Evolutionary conservation across 139 green algal genomes (phyloP).

Genomic region (Pleodorina starrii): DNA sequence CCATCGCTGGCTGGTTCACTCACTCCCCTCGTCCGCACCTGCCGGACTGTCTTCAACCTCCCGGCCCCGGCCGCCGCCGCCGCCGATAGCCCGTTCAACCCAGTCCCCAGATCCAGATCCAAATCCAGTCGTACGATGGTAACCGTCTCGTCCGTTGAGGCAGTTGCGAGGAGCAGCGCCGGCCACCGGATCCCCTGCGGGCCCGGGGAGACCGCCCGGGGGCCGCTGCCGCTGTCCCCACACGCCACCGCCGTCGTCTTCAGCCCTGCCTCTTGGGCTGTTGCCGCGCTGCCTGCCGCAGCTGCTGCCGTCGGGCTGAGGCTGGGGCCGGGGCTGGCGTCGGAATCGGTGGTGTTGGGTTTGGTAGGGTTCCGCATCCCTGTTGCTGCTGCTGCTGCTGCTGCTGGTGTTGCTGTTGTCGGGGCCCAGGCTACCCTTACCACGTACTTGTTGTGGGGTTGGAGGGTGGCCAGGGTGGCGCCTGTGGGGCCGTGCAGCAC

Average conservation of each 20-base stretch:
- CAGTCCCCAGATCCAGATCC: neutral
- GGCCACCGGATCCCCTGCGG: neutral
- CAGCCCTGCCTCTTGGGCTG: no score
- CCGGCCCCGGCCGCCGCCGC: neutral
- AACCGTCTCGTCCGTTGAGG: conserved; percentile 62
- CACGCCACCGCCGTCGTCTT: no score
- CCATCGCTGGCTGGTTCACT: no score
- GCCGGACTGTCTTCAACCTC: conserved; percentile 12
- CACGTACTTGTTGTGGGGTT: conserved; percentile 51
- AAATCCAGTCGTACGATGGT: conserved; percentile 43
- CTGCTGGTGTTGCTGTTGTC: conserved; percentile 54
- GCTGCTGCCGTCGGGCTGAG: no score
- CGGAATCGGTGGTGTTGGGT: no score
- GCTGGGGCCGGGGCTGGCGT: no score
- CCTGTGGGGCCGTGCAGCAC: conserved; percentile 38
- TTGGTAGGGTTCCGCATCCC: no score
- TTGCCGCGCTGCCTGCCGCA: conserved; percentile 18
- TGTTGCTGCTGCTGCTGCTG: conserved; percentile 11
- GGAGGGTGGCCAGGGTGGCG: neutral
- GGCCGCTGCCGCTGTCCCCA: neutral
- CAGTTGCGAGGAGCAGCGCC: conserved; percentile 48
- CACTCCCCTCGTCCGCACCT: no score
- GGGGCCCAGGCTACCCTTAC: conserved; percentile 47
- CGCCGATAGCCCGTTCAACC: neutral
- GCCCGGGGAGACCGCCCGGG: no score